Base-by-base conservation (phyloP, 2,329 filamentous ascomycete genomes). In the Diaporthe citri region DNA sequence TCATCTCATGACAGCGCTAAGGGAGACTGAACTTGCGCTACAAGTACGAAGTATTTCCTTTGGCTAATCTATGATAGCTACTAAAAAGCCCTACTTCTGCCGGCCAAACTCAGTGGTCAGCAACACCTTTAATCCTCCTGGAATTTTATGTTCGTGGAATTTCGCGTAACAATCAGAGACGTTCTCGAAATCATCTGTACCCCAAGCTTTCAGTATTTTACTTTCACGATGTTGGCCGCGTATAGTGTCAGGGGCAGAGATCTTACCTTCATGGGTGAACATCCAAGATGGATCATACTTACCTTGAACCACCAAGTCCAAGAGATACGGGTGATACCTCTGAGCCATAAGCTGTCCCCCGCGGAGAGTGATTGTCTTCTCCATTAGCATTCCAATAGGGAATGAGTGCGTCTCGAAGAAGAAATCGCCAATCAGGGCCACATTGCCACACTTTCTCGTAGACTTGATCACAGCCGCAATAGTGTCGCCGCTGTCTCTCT, bases 181-280 rank as follows among this genome's bases (percentile, higher is more conserved):
- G 13, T 60, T 60, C 36, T 60, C 57, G n/a, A 60, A 60, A 41
- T 60, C 36, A n/a, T 60, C 57, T 60, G n/a, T 60, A 39, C 36
- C 36, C 28, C n/a, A 20, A 6, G 4, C 7, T 13, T 4, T 43
- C 22, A 60, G 57, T 41, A 43, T 2, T 13, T n/a, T 15, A 2
- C 0, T 2, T 25, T 20, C 22, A 9, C 20, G 5, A n/a, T 8
- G 22, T 17, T 28, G 15, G 3, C 57, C 22, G 7, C 12, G 7
- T 4, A 9, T 17, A 17, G 9, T 41, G 10, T 12, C 10, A 28
- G 41, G 41, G 13, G 1, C 22, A 41, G 36, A 4, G 20, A 20
- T 17, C 56, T 43, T 60, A 60, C 57, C 57, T 60, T 60, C 36
- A 15, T 60, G 20, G 9, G 36, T 60, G 36, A 60, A 60, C 57